Base-by-base conservation (phyloP, 192 early-diverging fungal species). In the Entophlyctis helioformis region DNA sequence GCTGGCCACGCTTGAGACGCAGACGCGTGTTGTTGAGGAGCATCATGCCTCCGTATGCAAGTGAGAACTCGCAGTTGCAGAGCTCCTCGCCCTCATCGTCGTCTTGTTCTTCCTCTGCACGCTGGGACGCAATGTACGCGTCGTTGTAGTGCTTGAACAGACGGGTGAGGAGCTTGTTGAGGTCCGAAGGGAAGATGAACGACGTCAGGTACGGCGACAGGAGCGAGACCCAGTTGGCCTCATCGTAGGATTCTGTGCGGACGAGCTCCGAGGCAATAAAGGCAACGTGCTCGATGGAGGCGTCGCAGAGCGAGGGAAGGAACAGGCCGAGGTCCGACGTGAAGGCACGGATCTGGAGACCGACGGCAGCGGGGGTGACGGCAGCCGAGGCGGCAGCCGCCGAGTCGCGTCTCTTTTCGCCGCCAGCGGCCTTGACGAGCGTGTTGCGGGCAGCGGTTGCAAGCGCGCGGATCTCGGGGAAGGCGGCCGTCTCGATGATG, bases 401-500 rank as follows among this genome's bases (percentile, higher is more conserved):
- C n/a, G n/a, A n/a, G n/a, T n/a, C n/a, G n/a, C n/a, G n/a, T n/a
- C n/a, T n/a, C n/a, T n/a, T 39, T n/a, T 36, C 53, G 19, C 59
- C 69, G n/a, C 62, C 62, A 23, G 60, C 69, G n/a, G 62, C 69
- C 23, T 54, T 53, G 12, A 64, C 33, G 24, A 84, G 54, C 34
- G 84, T 86, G 45, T 64, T 66, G 51, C 66, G 63, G 36, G 82
- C 84, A 53, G 71, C 72, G 50, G 75, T 57, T 2, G 71, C 71
- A 27, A 68, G 53, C 3, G 50, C 58, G 33, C 71, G 57, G 44
- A 67, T 52, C 59, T 87, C 85, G 26, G 85, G 85, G 59, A 78
- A 77, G 31, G 83, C 74, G 42, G 74, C 78, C 33, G 77, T 74
- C 36, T 87, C 85, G 39, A 81, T 67, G 43, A 83, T 72, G 42